These are phyloP conservation scores for Podospora pseudoanserina DNA, from an alignment of 495 filamentous ascomycete species.

Conservation along the genomic window DNA sequence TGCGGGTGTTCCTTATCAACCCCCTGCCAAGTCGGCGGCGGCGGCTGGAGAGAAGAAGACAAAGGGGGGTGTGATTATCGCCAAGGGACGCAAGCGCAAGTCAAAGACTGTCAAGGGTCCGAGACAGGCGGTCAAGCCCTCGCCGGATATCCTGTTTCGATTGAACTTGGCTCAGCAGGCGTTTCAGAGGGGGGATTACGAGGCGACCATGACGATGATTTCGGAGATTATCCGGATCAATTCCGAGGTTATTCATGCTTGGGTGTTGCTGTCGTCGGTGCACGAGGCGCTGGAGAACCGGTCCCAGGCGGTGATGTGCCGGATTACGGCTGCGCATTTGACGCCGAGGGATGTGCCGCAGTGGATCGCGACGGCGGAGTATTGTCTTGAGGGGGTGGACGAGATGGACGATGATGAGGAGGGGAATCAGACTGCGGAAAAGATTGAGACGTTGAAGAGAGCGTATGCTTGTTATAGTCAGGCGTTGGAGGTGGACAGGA, in stretches of 20 bases:
- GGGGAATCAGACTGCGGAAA: constrained; percentile 36
- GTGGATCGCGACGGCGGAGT: constrained; percentile 66
- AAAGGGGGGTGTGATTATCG: neutral
- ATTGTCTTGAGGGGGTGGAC: constrained; percentile 54
- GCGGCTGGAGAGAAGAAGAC: constrained; percentile 3
- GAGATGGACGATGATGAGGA: constrained; percentile 55
- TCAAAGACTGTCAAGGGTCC: constrained; percentile 50
- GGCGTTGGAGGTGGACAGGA: constrained; percentile 63
- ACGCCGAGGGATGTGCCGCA: constrained; percentile 61
- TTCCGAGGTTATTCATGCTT: constrained; percentile 76
- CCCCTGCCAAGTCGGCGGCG: neutral
- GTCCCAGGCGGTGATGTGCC: constrained; percentile 62
- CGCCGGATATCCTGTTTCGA: constrained; percentile 67
- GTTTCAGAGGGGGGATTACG: constrained; percentile 64
- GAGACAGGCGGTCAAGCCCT: constrained; percentile 69
- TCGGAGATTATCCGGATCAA: constrained; percentile 73
- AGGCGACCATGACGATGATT: constrained; percentile 58
- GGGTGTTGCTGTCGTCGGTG: constrained; percentile 70
- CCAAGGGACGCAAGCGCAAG: constrained; percentile 20
- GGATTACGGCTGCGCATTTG: constrained; percentile 69
- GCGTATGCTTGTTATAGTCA: constrained; percentile 67
- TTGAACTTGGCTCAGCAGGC: constrained; percentile 67
- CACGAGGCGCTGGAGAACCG: constrained; percentile 64
- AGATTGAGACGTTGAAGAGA: constrained; percentile 47
- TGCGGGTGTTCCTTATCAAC: constrained; percentile 13